A percentile compares a stretch with the other conserved stretches of the same genome.
phyloP scores from a whole-genome alignment of 2,329 filamentous ascomycete species.

The Exophiala viscosa region DNA sequence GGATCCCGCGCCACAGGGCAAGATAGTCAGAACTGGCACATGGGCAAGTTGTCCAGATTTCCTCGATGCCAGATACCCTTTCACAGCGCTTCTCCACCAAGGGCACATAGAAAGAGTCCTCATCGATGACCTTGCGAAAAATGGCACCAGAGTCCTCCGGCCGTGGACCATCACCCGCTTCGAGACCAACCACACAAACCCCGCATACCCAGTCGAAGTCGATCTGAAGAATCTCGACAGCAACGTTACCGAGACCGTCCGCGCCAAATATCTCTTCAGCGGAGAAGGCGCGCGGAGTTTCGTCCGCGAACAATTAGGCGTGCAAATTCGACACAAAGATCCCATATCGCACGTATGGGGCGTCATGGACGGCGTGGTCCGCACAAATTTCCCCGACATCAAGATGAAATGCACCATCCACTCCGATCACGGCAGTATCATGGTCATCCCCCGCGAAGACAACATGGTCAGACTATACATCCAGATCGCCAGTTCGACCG shows the following conservation, averaged over 20 bases:
- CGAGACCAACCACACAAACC: slow-evolving; percentile 56
- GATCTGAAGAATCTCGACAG: slow-evolving; percentile 73
- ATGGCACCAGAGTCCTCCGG: slow-evolving; percentile 54
- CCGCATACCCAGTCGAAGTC: slow-evolving; percentile 76
- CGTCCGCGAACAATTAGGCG: slow-evolving; percentile 59
- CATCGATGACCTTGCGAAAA: slow-evolving; percentile 58
- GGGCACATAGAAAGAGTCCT: slow-evolving; percentile 61
- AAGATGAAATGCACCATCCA: slow-evolving; percentile 67
- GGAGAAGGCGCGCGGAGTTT: slow-evolving; percentile 61
- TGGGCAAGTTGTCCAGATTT: slow-evolving; percentile 90
- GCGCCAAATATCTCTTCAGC: slow-evolving; percentile 61
- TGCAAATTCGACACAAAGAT: slow-evolving; percentile 63
- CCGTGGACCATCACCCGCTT: slow-evolving; percentile 62
- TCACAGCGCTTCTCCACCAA: slow-evolving; percentile 61
- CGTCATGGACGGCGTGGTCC: slow-evolving; percentile 63
- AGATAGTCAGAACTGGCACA: slow-evolving; percentile 59
- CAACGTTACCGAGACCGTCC: slow-evolving; percentile 61
- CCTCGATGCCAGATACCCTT: slow-evolving; percentile 62
- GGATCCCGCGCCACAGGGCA: slow-evolving; percentile 54
- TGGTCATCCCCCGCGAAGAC: slow-evolving; percentile 55
- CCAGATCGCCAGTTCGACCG: slow-evolving; percentile 60
- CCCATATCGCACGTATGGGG: slow-evolving; percentile 63
- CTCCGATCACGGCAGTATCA: slow-evolving; percentile 60
- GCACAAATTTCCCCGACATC: slow-evolving; percentile 61
- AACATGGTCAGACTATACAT: slow-evolving; percentile 50